A percentile compares a stretch with the other conserved stretches of the same genome.
Conservation (phyloP, 192 early-diverging fungal genomes). For the Thamnidium elegans region DNA sequence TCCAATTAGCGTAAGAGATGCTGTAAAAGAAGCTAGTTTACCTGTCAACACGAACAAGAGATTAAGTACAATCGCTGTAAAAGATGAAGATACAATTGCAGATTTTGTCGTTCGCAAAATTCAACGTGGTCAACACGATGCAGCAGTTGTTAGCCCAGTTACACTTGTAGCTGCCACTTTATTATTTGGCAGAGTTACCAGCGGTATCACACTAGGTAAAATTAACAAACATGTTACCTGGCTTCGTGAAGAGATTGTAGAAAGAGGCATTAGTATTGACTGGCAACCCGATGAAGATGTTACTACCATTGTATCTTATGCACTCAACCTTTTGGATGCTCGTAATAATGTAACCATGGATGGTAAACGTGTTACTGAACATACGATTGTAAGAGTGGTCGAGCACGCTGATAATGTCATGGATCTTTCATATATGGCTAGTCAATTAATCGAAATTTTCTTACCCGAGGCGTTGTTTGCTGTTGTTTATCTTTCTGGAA, state of each 20-base stretch:
- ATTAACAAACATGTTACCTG: slow-evolving; percentile 26
- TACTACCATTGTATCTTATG: slow-evolving; percentile 28
- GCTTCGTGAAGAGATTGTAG: slow-evolving; percentile 23
- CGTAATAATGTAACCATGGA: slow-evolving; percentile 34
- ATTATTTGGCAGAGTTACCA: slow-evolving; percentile 21
- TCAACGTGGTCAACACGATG: slow-evolving; percentile 27
- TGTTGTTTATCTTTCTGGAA: slow-evolving; percentile 31
- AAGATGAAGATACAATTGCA: slow-evolving; percentile 10
- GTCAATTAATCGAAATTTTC: slow-evolving; percentile 32
- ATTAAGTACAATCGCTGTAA: slow-evolving; percentile 3
- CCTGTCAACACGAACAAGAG: not conserved
- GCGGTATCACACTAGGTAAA: slow-evolving; percentile 26
- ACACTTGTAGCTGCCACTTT: slow-evolving; percentile 28
- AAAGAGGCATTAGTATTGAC: slow-evolving; percentile 27
- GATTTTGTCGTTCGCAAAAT: slow-evolving; percentile 28
- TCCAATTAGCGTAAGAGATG: slow-evolving; percentile 1
- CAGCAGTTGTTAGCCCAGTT: slow-evolving; percentile 26
- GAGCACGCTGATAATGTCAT: slow-evolving; percentile 43
- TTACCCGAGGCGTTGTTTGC: slow-evolving; percentile 33
- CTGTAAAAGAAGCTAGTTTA: slow-evolving; percentile 1
- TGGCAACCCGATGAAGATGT: slow-evolving; percentile 39
- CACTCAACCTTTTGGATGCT: slow-evolving; percentile 29
- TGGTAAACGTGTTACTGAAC: slow-evolving; percentile 27
- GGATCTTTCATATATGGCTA: slow-evolving; percentile 39
- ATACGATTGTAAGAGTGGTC: slow-evolving; percentile 26